A percentile compares a stretch with the other conserved stretches of the same genome.
These are phyloP conservation scores for Umbelopsis vinacea DNA, from an alignment of 192 early-diverging fungal species.

Conservation along the genomic window DNA sequence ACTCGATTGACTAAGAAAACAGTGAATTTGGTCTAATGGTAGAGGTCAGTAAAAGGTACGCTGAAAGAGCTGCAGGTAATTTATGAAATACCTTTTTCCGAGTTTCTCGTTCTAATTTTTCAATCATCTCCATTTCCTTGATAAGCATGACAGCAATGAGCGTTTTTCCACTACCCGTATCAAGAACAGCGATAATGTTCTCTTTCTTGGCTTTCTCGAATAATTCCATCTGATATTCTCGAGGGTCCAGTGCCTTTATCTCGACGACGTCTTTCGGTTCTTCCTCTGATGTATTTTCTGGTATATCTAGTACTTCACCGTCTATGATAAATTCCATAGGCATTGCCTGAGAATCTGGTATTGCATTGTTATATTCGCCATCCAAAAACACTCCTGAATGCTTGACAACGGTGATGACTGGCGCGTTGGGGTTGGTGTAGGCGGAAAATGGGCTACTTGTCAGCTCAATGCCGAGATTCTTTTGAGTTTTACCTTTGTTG, in stretches of 20 bases:
- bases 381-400: neutral
- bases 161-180: constrained; percentile 95
- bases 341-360: neutral
- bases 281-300: constrained; percentile 9
- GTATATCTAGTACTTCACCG: constrained; percentile 6
- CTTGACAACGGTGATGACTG: neutral
- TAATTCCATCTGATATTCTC: constrained; percentile 84
- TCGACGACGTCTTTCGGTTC: neutral
- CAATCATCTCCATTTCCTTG: constrained; percentile 63
- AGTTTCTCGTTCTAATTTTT: constrained; percentile 38
- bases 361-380: neutral
- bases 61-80: constrained; percentile 12
- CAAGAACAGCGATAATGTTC: constrained; percentile 89
- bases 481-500: neutral
- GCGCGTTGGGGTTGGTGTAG: constrained; percentile 11
- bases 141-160: constrained; percentile 87
- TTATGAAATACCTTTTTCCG: constrained; percentile 38
- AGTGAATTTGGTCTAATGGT: constrained; percentile 48
- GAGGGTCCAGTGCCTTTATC: constrained; percentile 46
- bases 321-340: constrained; percentile 19
- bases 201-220: constrained; percentile 63
- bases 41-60: neutral
- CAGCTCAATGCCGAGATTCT: neutral
- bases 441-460: constrained; percentile 8
- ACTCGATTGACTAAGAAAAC: constrained; percentile 90